Base-by-base conservation (phyloP, 768 basidiomycete genomes). In the Agaricus sinodeliciosus region DNA sequence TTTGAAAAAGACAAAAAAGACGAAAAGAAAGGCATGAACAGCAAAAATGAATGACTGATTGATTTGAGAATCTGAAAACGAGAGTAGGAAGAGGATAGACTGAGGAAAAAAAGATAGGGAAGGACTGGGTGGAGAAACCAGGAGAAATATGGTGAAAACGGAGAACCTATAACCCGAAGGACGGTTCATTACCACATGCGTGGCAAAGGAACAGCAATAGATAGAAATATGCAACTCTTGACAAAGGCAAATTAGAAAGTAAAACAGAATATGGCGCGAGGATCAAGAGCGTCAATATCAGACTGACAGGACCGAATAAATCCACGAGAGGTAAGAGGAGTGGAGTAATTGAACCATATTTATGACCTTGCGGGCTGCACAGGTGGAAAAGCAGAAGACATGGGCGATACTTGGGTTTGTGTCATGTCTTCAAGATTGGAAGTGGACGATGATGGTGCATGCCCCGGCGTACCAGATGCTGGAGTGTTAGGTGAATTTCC, bases 301-400 rank as follows among this genome's bases (percentile, higher is more conserved):
- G 31, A 11, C 31, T 25, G 49, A 39, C 13, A 16, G 31, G 52
- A 44, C 7, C 7, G 31, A 28, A 28, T 28, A n/a, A 28, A 5
- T 31, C 31, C 31, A 3, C 31, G 11, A 31, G 7, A 18, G 18
- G 47, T 5, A 15, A 54, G 43, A 40, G 55, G 37, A 25, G 49
- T 49, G 4, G 28, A 28, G 31, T 8, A 31, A 31, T 48, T 51
- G 55, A 56, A 58, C 47, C 55, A 35, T 43, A 42, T 26, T 36
- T 48, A 51, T 52, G 56, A 52, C 37, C 57, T 53, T 57, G 56
- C 49, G 51, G 72, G 62, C 54, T 75, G 73, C 25, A 71, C 68
- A 19, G 73, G 61, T 11, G 89, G 89, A 68, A 91, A 90, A 39
- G 87, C 89, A 19, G 87, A 87, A 13, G 87, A 90, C 85, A 91